Conservation (phyloP, 345 rosid species). For the Camelina laxa region DNA sequence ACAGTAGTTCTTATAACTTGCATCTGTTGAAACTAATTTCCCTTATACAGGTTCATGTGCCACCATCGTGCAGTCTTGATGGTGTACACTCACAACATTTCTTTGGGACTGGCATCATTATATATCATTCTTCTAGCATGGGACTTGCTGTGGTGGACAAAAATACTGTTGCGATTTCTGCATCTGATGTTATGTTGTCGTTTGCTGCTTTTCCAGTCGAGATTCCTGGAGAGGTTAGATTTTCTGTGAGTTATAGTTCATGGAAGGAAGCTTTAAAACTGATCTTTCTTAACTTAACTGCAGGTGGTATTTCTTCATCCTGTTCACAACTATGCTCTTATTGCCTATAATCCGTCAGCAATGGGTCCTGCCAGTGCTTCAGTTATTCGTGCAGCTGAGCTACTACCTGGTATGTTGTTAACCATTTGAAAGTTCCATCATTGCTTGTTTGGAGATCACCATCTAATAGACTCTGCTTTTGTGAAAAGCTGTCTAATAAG, state of each 20-base stretch:
- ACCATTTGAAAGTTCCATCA: constrained; percentile 17
- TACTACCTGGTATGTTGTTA: constrained; percentile 72
- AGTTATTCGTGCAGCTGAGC: constrained; percentile 79
- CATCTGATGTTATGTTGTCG: constrained; percentile 92
- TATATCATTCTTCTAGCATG: constrained; percentile 82
- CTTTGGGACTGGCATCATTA: constrained; percentile 90
- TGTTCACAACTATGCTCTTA: constrained; percentile 90
- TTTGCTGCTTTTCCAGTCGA: constrained; percentile 97
- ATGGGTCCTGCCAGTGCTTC: constrained; percentile 75
- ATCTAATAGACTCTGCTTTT: constrained; percentile 8
- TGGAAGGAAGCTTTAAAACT: constrained; percentile 29
- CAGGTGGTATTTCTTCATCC: constrained; percentile 99
- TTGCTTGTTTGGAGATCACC: constrained; percentile 14
- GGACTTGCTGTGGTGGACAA: constrained; percentile 95
- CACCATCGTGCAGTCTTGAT: constrained; percentile 91
- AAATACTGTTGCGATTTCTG: constrained; percentile 82
- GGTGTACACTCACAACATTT: constrained; percentile 83
- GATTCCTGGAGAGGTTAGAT: constrained; percentile 92
- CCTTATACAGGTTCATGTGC: constrained; percentile 84
- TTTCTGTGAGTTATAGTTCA: constrained; percentile 6
- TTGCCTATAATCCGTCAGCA: constrained; percentile 87
- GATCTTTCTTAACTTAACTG: constrained; percentile 36
- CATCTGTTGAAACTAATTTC: constrained; percentile 31
- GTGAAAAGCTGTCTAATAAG: background rate
- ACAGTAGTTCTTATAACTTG: constrained; percentile 14